These are phyloP conservation scores for Gnomoniopsis sp. DNA, from an alignment of 2,329 filamentous ascomycete species.

Conservation along the genomic window DNA sequence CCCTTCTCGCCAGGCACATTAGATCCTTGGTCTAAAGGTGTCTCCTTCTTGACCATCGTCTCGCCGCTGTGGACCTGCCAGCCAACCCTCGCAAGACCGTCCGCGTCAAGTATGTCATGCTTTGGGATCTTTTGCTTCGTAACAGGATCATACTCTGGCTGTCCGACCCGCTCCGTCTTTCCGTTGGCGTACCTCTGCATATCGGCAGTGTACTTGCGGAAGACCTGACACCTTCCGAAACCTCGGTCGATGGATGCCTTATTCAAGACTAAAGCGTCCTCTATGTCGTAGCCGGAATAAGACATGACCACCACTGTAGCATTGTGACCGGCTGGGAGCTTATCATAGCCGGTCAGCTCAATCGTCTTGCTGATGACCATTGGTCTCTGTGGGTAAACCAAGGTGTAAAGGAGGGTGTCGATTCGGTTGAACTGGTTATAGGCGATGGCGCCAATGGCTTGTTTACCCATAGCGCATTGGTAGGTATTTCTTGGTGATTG, in stretches of 20 bases:
- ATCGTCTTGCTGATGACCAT: slow-evolving; percentile 98
- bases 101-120: slow-evolving; percentile 72
- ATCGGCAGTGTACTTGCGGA: slow-evolving; percentile 86
- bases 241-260: slow-evolving; percentile 93
- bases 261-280: slow-evolving; percentile 94
- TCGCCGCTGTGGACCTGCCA: slow-evolving; percentile 75
- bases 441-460: slow-evolving; percentile 96
- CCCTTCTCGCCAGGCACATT: slow-evolving; percentile 66
- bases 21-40: slow-evolving; percentile 72
- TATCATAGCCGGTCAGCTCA: slow-evolving; percentile 94
- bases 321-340: slow-evolving; percentile 93
- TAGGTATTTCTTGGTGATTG: slow-evolving; percentile 98
- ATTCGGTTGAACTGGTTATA: slow-evolving; percentile 98
- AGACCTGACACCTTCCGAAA: slow-evolving; percentile 96
- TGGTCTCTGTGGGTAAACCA: slow-evolving; percentile 95
- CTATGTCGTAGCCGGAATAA: slow-evolving; percentile 98
- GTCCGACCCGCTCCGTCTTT: slow-evolving; percentile 63
- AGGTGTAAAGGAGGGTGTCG: slow-evolving; percentile 90
- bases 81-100: slow-evolving; percentile 86
- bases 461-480: slow-evolving; percentile 99
- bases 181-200: slow-evolving; percentile 88
- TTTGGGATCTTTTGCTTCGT: slow-evolving; percentile 60
- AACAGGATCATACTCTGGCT: slow-evolving; percentile 60
- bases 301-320: slow-evolving; percentile 99
- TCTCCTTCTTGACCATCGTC: slow-evolving; percentile 86